These are phyloP conservation scores for Aspergillus cristatus DNA, from an alignment of 495 filamentous ascomycete species.

Conservation along the genomic window DNA sequence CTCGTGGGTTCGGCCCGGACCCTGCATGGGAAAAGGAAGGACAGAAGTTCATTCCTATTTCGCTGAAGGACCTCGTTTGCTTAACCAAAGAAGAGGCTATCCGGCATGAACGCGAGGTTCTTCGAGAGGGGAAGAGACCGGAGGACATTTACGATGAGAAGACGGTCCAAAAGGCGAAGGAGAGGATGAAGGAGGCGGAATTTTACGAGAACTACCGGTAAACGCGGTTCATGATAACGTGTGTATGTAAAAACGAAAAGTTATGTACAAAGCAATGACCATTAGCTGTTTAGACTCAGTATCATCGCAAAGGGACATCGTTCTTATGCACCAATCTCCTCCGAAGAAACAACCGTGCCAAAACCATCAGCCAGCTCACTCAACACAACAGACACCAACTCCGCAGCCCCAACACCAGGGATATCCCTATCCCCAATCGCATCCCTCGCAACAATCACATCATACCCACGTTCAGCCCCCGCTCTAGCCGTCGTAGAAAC, in stretches of 20 bases:
- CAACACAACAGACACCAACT: constrained; percentile 29
- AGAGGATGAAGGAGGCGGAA: constrained; percentile 53
- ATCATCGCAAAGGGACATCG: too few relatives aligned
- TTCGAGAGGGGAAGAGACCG: constrained; percentile 56
- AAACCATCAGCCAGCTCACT: constrained; percentile 40
- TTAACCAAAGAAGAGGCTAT: constrained; percentile 95
- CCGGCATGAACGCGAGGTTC: constrained; percentile 67
- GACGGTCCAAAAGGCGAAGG: constrained; percentile 54
- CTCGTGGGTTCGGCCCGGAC: constrained; percentile 38
- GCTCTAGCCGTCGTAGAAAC: constrained; percentile 50
- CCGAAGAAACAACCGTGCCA: constrained; percentile 32
- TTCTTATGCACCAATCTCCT: constrained; percentile 15
- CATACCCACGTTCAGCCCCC: constrained; percentile 46
- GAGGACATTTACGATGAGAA: constrained; percentile 65
- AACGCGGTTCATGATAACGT: constrained; percentile 17
- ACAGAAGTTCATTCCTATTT: constrained; percentile 59
- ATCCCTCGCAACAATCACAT: constrained; percentile 46
- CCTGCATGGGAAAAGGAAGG: constrained; percentile 41
- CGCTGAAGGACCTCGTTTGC: constrained; percentile 68
- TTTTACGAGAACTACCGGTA: constrained; percentile 44
- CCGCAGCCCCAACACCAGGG: constrained; percentile 35
- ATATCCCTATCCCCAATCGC: constrained; percentile 52
- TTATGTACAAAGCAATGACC: too few relatives aligned
- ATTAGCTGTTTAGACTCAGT: too few relatives aligned
- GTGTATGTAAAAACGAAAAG: too few relatives aligned